A percentile compares a stretch with the other conserved stretches of the same genome.
Conservation (phyloP, 768 basidiomycete genomes). For the Russula vinacea region DNA sequence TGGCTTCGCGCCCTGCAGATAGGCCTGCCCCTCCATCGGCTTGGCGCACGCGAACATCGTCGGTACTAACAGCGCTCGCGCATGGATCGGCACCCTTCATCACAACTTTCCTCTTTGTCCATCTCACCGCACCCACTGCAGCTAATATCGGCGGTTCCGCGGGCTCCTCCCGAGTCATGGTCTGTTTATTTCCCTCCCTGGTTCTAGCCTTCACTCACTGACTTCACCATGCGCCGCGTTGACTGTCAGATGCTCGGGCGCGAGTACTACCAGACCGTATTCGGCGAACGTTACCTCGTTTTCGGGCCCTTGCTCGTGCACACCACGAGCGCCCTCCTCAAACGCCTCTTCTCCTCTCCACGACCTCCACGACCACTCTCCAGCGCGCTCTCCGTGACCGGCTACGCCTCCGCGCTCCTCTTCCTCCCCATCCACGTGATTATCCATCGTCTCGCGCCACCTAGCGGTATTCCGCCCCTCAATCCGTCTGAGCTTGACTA, state of each 20-base stretch:
- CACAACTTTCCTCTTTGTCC: constrained; percentile 71
- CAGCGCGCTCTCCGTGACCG: constrained; percentile 55
- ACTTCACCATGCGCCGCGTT: neutral
- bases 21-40: neutral
- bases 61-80: constrained; percentile 52
- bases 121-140: constrained; percentile 68
- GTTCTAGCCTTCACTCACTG: neutral
- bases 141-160: constrained; percentile 66
- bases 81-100: constrained; percentile 78
- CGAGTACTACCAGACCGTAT: constrained; percentile 78
- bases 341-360: constrained; percentile 50
- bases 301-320: constrained; percentile 67
- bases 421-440: constrained; percentile 68
- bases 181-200: constrained; percentile 36
- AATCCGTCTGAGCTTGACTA: constrained; percentile 75
- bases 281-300: constrained; percentile 67
- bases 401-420: constrained; percentile 54
- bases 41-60: constrained; percentile 18
- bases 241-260: constrained; percentile 64
- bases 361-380: constrained; percentile 39
- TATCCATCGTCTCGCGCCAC: constrained; percentile 60
- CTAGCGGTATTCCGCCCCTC: constrained; percentile 46
- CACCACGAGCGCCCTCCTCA: constrained; percentile 52
- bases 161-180: constrained; percentile 72
- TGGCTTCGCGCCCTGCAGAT: constrained; percentile 7